Evolutionary conservation across 1,284 basidiomycete species (phyloP).

Genomic region (Sparassis latifolia): DNA sequence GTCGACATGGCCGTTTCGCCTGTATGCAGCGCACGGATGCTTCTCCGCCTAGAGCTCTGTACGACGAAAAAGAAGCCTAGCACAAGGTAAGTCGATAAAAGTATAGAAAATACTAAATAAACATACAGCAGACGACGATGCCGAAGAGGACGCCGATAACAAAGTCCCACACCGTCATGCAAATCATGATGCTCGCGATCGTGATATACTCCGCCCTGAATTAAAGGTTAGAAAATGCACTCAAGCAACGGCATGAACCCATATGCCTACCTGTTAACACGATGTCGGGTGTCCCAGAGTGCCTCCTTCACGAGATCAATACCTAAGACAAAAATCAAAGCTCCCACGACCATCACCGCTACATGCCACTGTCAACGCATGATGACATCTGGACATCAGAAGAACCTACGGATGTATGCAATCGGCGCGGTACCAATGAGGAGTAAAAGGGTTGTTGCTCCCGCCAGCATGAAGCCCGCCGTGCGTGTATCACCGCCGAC

Average conservation of each 20-base stretch:
- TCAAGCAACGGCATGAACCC: conserved; percentile 9
- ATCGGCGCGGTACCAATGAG: conserved; percentile 83
- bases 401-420: conserved; percentile 77
- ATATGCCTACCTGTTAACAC: conserved; percentile 69
- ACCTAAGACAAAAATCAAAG: conserved; percentile 93
- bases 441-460: conserved; percentile 69
- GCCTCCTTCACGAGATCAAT: conserved; percentile 94
- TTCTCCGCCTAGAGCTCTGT: conserved; percentile 79
- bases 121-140: conserved; percentile 81
- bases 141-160: conserved; percentile 92
- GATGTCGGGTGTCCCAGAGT: conserved; percentile 90
- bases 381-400: not conserved
- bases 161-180: conserved; percentile 94
- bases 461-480: conserved; percentile 82
- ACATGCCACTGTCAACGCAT: conserved; percentile 4
- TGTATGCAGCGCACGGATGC: conserved; percentile 77
- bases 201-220: conserved; percentile 68
- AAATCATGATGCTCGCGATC: conserved; percentile 76
- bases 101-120: not conserved
- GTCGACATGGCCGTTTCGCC: conserved; percentile 85
- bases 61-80: conserved; percentile 93
- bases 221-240: not conserved
- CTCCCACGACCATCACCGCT: conserved; percentile 88
- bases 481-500: conserved; percentile 86
- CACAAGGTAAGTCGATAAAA: not conserved